Conservation (phyloP, 2,329 filamentous ascomycete genomes). For the Magnaporthiopsis incrustans region DNA sequence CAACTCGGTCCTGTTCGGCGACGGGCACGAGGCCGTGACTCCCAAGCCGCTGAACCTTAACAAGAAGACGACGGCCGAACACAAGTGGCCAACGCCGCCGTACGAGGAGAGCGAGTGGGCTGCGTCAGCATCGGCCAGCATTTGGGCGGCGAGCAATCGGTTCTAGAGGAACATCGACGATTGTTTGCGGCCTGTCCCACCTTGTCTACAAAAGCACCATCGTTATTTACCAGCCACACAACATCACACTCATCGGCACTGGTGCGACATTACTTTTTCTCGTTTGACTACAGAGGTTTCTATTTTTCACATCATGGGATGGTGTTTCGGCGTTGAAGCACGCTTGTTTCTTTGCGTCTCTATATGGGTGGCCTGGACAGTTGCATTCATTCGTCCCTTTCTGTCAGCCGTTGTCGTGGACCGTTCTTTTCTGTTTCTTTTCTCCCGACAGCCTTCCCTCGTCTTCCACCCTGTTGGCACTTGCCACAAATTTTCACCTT, state of each 20-base stretch:
- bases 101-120: conserved; percentile 94
- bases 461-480: not conserved
- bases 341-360: conserved; percentile 9
- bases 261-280: conserved; percentile 1
- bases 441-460: not conserved
- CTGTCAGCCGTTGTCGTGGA: conserved; percentile 2
- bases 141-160: conserved; percentile 63
- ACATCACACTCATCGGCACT: not conserved
- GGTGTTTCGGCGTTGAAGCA: conserved; percentile 8
- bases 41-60: conserved; percentile 65
- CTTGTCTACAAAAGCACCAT: conserved; percentile 6
- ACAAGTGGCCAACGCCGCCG: conserved; percentile 91
- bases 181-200: conserved; percentile 11
- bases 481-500: not conserved
- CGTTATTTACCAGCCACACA: not conserved
- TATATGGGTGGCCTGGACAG: not conserved
- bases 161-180: conserved; percentile 33
- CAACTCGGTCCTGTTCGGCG: conserved; percentile 67
- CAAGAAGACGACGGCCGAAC: conserved; percentile 41
- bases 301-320: conserved; percentile 7
- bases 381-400: not conserved
- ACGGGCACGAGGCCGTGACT: conserved; percentile 51
- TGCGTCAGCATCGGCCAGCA: conserved; percentile 70
- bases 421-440: not conserved
- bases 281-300: conserved; percentile 6